Evolutionary conservation across 177 flowering plant species (phyloP), one percentile per base, ranked within the genome.

Genomic region (Tripterygium wilfordii): DNA sequence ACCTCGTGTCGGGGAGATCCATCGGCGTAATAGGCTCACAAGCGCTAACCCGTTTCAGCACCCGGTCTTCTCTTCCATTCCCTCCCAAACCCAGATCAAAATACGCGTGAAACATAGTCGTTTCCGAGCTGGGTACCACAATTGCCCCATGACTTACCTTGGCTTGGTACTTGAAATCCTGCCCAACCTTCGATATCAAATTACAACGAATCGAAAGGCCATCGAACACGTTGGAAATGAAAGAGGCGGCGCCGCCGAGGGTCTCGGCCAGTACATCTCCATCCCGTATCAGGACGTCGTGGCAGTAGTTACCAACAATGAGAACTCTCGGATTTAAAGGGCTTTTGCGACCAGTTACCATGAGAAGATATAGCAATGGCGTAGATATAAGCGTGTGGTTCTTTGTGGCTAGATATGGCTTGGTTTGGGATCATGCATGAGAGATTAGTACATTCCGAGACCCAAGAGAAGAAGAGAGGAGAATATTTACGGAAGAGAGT

Each of bases 171-270:
- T 76, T 62, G 49, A 92, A 92, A 36, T 92, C 97, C 0, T 49
- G 36, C 4, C 97, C 99, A 2, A 87, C 97, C 51, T 84, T 89
- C 6, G 92, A 62, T 20, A 82, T 61, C 45, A 72, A 72, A 41
- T 68, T 44, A 58, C 60, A 80, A 10, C 72, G 21, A 22, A 85
- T 36, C 0, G 76, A 59, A 21, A 86, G 54, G 18, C 65, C 72
- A n/a, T 77, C 79, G 42, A 86, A 71, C 9, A 87, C 89, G 52
- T 72, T 62, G 57, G 89, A 71, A 26, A 92, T 70, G 62, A 89
- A 92, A 13, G 98, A 80, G 43, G 79, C 69, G 39, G 96, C 96
- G 50, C 99, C 97, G 36, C 99, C 99, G 27, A 92, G 85, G 16
- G 78, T 72, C 51, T 84, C 82, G 24, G 78, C 87, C 4, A 89